phyloP scores from a whole-genome alignment of 1,284 basidiomycete genomes.

The Tilletiaria anomala region DNA sequence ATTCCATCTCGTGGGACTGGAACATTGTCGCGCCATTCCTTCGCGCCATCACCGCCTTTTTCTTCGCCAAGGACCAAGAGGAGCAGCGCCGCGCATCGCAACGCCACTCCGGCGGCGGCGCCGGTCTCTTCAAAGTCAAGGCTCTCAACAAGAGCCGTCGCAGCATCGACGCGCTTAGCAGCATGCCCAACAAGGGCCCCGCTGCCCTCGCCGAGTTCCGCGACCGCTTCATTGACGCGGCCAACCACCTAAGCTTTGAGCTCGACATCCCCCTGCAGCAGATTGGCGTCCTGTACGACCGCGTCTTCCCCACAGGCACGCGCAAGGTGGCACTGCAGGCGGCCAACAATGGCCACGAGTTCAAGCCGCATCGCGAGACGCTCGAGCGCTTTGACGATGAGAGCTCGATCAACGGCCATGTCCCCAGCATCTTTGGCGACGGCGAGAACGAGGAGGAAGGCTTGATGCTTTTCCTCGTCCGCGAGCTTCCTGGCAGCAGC shows the following conservation, averaged over 20 bases:
- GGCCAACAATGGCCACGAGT: slow-evolving; percentile 7
- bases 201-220: slow-evolving; percentile 41
- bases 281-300: slow-evolving; percentile 52
- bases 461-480: slow-evolving; percentile 45
- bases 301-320: slow-evolving; percentile 44
- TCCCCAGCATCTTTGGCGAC: slow-evolving; percentile 25
- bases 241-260: slow-evolving; percentile 42
- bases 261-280: slow-evolving; percentile 43
- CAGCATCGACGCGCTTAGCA: slow-evolving; percentile 13
- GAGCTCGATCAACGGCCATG: slow-evolving; percentile 18
- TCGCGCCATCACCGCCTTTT: slow-evolving; percentile 39
- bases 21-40: slow-evolving; percentile 43
- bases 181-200: slow-evolving; percentile 12
- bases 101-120: background rate
- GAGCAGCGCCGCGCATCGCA: slow-evolving; percentile 3
- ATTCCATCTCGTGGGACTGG: slow-evolving; percentile 46
- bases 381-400: slow-evolving; percentile 19
- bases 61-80: slow-evolving; percentile 16
- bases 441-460: slow-evolving; percentile 40
- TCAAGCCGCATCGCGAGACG: slow-evolving; percentile 9
- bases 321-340: slow-evolving; percentile 4
- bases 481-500: slow-evolving; percentile 39
- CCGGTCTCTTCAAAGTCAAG: background rate
- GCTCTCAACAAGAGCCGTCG: slow-evolving; percentile 3
- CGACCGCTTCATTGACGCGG: slow-evolving; percentile 44